Conservation (phyloP, 2,329 filamentous ascomycete genomes). For the Leptographium galeiforme region DNA sequence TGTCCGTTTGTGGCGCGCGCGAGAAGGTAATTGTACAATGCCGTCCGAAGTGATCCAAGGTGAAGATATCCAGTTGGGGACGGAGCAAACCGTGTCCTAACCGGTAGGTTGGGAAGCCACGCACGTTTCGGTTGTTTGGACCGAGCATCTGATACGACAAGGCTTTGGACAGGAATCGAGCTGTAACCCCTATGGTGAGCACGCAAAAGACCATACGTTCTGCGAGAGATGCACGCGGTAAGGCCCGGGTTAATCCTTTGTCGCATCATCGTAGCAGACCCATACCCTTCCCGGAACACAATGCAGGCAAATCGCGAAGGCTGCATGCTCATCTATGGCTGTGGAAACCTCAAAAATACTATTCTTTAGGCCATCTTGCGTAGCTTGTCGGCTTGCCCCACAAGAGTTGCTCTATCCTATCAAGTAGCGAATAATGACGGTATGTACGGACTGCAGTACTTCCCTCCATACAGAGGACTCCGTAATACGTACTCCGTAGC, state of each 20-base stretch:
- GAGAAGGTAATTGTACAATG: constrained; percentile 90
- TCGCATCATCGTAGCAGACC: neutral
- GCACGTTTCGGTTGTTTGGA: neutral
- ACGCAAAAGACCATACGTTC: neutral
- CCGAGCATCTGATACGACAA: neutral
- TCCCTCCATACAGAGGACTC: too few species aligned
- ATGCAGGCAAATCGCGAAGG: too few species aligned
- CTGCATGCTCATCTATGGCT: too few species aligned
- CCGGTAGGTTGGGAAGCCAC: constrained; percentile 35
- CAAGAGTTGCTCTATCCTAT: too few species aligned
- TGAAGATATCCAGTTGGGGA: constrained; percentile 92
- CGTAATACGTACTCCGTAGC: too few species aligned
- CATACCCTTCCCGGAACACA: neutral
- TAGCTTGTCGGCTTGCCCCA: too few species aligned
- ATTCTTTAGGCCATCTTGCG: too few species aligned
- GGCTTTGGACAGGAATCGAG: neutral
- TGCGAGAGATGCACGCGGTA: neutral
- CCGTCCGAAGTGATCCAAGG: constrained; percentile 80
- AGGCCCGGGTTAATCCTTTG: neutral
- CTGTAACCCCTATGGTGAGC: neutral
- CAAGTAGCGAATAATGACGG: too few species aligned
- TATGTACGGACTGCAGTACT: too few species aligned
- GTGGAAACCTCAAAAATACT: too few species aligned
- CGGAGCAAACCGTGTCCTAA: constrained; percentile 79
- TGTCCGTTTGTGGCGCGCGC: constrained; percentile 78